Base-by-base conservation (phyloP, 2,329 filamentous ascomycete species). In the Cyphellophora europaea region DNA sequence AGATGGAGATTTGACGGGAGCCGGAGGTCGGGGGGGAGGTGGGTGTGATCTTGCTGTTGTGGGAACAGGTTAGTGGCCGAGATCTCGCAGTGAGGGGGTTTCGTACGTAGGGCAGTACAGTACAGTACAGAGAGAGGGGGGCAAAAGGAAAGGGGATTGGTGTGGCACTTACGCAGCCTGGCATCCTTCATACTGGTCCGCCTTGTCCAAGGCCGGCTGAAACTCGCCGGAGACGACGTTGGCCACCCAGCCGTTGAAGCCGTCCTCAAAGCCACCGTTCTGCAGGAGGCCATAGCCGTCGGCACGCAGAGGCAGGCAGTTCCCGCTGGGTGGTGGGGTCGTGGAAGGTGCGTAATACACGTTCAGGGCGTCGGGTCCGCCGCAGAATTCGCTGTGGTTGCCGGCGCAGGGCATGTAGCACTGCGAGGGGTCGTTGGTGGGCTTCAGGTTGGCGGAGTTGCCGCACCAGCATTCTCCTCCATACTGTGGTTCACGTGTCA, bases 241-340 rank as follows among this genome's bases (percentile, higher is more conserved):
- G 8, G 21, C 8, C 8, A n/a, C n/a, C 21, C 21, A 25, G 21
- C 21, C 21, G 8, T 8, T 25, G 21, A 25, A 25, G 72, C 74
- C 3, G 60, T 59, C 11, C 63, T 70, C 25, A 67, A 77, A 42
- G 60, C 58, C 2, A 71, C 79, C 16, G 55, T 65, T 2, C 55
- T 72, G 6, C 64, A 69, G 5, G 67, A 74, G 48, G 69, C 70
- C 3, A 55, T 79, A 18, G 69, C 69, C 11, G 66, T 80, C 3
- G 76, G 76, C 6, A 25, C 21, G 21, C 8, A 25, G 21, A 8
- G 21, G 21, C 21, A 8, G 21, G 21, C 21, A 25, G 8, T 8
- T n/a, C n/a, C 8, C 8, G 21, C n/a, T n/a, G 10, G 30, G 21
- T 8, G 21, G 21, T n/a, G n/a, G n/a, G n/a, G n/a, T n/a, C n/a